Evolutionary conservation across 2,329 filamentous ascomycete genomes (phyloP).

Genomic region (Teratosphaeria pseudoeucalypti): DNA sequence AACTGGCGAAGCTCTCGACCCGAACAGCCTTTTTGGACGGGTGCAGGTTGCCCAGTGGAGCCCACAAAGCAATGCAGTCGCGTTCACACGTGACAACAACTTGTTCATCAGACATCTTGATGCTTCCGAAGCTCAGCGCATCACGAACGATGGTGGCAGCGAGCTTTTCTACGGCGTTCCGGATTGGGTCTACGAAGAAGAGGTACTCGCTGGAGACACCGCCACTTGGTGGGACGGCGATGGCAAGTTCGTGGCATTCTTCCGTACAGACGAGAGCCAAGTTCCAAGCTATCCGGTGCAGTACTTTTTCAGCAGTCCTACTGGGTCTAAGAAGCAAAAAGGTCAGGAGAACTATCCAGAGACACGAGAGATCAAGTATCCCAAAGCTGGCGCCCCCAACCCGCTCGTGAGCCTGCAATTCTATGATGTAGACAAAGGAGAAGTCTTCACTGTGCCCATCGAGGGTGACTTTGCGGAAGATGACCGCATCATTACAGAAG

Average conservation of each 20-base stretch:
- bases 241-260: constrained; percentile 79
- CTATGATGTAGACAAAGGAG: constrained; percentile 68
- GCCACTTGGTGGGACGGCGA: constrained; percentile 94
- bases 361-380: constrained; percentile 87
- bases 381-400: constrained; percentile 89
- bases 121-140: constrained; percentile 51
- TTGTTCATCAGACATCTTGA: constrained; percentile 65
- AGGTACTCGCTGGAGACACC: constrained; percentile 68
- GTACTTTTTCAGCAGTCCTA: constrained; percentile 83
- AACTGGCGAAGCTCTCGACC: constrained; percentile 64
- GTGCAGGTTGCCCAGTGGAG: constrained; percentile 87
- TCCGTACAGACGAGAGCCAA: constrained; percentile 84
- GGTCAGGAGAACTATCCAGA: constrained; percentile 87
- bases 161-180: constrained; percentile 93
- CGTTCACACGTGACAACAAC: constrained; percentile 88
- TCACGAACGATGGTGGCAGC: constrained; percentile 77
- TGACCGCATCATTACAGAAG: constrained; percentile 82
- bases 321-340: constrained; percentile 53
- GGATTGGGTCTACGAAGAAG: constrained; percentile 93
- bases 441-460: constrained; percentile 71
- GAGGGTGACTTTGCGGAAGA: constrained; percentile 68
- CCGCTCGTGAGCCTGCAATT: constrained; percentile 80
- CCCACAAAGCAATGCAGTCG: constrained; percentile 72
- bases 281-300: constrained; percentile 89
- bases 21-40: constrained; percentile 50